Conservation (phyloP, 1,284 basidiomycete species). For the Afroboletus lepidellus region DNA sequence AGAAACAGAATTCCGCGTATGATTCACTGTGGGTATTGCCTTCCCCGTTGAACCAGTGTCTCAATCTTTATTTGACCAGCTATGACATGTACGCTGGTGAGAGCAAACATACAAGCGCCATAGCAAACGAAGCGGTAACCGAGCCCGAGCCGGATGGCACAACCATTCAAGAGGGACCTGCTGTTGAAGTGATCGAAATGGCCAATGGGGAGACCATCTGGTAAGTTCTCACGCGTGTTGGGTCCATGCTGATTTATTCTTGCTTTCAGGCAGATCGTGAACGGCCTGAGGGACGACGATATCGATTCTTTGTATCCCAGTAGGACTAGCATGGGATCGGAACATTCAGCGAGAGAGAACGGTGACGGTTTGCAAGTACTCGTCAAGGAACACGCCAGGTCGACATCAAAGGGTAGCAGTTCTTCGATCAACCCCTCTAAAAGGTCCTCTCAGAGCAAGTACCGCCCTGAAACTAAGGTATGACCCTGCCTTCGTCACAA, state of each 20-base stretch:
- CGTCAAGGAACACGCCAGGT: slow-evolving; percentile 70
- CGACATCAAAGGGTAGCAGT: slow-evolving; percentile 63
- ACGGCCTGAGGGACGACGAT: slow-evolving; percentile 76
- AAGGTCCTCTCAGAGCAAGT: slow-evolving; percentile 49
- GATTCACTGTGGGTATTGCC: slow-evolving; percentile 66
- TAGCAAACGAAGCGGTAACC: slow-evolving; percentile 25
- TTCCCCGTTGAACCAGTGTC: slow-evolving; percentile 9
- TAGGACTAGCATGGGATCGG: slow-evolving; percentile 71
- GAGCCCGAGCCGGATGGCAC: slow-evolving; percentile 26
- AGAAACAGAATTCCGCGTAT: slow-evolving; percentile 65
- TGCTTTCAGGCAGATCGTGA: slow-evolving; percentile 71
- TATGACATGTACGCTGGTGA: slow-evolving; percentile 79
- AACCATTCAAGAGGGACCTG: slow-evolving; percentile 52
- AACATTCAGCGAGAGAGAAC: slow-evolving; percentile 60
- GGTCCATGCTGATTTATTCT: slow-evolving; percentile 4
- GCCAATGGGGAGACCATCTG: slow-evolving; percentile 83
- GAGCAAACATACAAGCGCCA: slow-evolving; percentile 34
- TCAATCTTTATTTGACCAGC: slow-evolving; percentile 40
- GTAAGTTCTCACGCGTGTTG: slow-evolving; percentile 40
- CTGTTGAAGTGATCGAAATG: slow-evolving; percentile 74
- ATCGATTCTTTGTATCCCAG: slow-evolving; percentile 63
- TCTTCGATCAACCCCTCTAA: slow-evolving; percentile 59
- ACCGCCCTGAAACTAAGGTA: slow-evolving; percentile 79
- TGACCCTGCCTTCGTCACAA: slow-evolving; percentile 25
- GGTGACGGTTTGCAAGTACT: slow-evolving; percentile 60